Base-by-base conservation (phyloP, 169 alveolate genomes). In the Plasmodium blacklocki region DNA sequence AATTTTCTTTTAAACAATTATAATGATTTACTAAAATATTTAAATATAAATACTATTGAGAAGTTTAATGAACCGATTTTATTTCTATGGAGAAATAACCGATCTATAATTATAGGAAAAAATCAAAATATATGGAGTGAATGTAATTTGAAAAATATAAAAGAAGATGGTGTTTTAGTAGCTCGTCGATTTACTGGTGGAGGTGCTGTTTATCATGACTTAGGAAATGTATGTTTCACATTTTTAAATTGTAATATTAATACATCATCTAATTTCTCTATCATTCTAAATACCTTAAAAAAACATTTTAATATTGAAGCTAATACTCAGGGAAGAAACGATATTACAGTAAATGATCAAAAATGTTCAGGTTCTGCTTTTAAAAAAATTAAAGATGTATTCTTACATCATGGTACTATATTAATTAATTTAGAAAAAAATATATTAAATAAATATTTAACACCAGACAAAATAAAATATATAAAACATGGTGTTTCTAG, bases 121-220 rank as follows among this genome's bases (percentile, higher is more conserved):
- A 95, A 98, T 93, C 97, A 97, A 86, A 97, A 98, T 75, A 97
- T 98, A 18, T 97, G 98, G 98, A 94, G 96, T 67, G 99, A 98
- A 92, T 97, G 99, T 86, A 93, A 96, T 88, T 92, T 97, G n/a
- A 88, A 94, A 9, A 86, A 73, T 23, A 92, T 97, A 91, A 94
- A 97, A 66, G 59, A 75, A 47, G 97, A 97, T 67, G 93, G 93
- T 23, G 97, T 98, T 15, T 72, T 89, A 43, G 92, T 97, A 29
- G 97, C 97, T n/a, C 92, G 99, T 67, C 73, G 99, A 80, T 96
- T 95, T 88, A 94, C 98, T 12, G 99, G 99, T 64, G 99, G 99
- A 15, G 99, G 99, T 3, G 98, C 99, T 43, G 99, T 97, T 14
- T 97, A 97, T 74, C 97, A 98, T 93, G 96, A 95, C 45, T 66